Base-by-base conservation (phyloP, 2,329 filamentous ascomycete species). In the Trichoderma asperellum region DNA sequence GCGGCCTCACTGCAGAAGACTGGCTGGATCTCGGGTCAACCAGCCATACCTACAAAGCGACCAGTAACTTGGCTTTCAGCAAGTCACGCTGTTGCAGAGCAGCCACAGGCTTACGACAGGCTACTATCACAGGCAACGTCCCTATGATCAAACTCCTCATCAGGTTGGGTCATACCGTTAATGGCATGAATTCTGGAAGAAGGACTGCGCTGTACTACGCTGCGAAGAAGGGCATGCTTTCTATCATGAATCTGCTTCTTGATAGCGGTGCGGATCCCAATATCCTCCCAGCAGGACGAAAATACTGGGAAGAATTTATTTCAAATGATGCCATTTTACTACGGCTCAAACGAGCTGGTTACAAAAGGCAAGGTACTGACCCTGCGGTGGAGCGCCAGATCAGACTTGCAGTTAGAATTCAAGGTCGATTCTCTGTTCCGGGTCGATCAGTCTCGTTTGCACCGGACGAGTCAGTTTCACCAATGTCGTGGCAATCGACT, bases 201-300 rank as follows among this genome's bases (percentile, higher is more conserved):
- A 63, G 61, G 47, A 63, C 61, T 21, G 61, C 61, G 2, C 61
- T 63, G 12, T 63, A 63, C 32, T 63, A 63, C 61, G 61, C 61
- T 10, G 47, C 34, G 8, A 63, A 40, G 34, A 55, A 55, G 47
- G 47, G 61, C 34, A 63, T 63, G 61, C 61, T 63, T 63, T 8
- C 61, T 34, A 55, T 63, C 16, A 63, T 63, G 16, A 47, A 63
- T 16, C 47, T 63, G 34, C 61, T 63, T 55, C 16, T 63, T 2
- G 24, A 40, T 8, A 40, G 2, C 8, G 61, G 61, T 55, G 61
- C 61, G 34, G 16, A 63, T 55, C 61, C 47, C 34, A 63, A 55
- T 29, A 55, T 63, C 21, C 61, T 63, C 21, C 61, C 61, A 29
- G 2, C 1, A 32, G 61, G 61, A 29, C 32, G 61, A 32, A 63